Percentiles rank a stretch among this genome's conserved stretches.
phyloP scores from a whole-genome alignment of 2,329 filamentous ascomycete genomes.

The Xylaria sp. region DNA sequence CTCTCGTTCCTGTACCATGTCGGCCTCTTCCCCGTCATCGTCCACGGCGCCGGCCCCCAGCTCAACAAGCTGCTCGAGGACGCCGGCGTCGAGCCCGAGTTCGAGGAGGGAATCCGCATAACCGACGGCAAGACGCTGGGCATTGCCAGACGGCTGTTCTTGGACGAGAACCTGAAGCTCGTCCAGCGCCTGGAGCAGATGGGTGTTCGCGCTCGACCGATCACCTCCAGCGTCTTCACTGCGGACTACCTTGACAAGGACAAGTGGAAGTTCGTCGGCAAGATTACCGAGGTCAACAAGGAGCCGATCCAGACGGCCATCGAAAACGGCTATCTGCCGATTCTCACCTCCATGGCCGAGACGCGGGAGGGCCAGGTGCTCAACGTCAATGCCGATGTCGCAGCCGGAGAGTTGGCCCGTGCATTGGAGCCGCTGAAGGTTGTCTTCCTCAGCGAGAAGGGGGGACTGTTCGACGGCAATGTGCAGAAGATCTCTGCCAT shows the following conservation, averaged over 20 bases:
- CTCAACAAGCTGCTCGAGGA: conserved; percentile 88
- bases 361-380: conserved; percentile 87
- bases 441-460: conserved; percentile 98
- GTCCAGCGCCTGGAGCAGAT: conserved; percentile 87
- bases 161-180: conserved; percentile 93
- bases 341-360: conserved; percentile 96
- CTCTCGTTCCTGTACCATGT: conserved; percentile 93
- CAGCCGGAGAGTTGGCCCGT: conserved; percentile 88
- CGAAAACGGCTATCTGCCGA: conserved; percentile 85
- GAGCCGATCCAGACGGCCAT: conserved; percentile 89
- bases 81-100: conserved; percentile 91
- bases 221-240: conserved; percentile 86
- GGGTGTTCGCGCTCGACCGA: conserved; percentile 84
- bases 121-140: conserved; percentile 95
- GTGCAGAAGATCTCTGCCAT: conserved; percentile 95
- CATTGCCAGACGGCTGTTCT: conserved; percentile 87
- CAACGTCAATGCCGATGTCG: conserved; percentile 97
- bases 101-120: conserved; percentile 93
- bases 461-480: conserved; percentile 90
- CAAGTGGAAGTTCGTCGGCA: conserved; percentile 93
- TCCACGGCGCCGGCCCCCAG: conserved; percentile 93
- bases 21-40: conserved; percentile 90
- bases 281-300: conserved; percentile 92
- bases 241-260: conserved; percentile 96
- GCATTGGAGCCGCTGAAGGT: conserved; percentile 93